Percentiles rank a stretch among this genome's conserved stretches.
Evolutionary conservation across 2,329 filamentous ascomycete genomes (phyloP).

Genomic region (Domatiomyces globalis): DNA sequence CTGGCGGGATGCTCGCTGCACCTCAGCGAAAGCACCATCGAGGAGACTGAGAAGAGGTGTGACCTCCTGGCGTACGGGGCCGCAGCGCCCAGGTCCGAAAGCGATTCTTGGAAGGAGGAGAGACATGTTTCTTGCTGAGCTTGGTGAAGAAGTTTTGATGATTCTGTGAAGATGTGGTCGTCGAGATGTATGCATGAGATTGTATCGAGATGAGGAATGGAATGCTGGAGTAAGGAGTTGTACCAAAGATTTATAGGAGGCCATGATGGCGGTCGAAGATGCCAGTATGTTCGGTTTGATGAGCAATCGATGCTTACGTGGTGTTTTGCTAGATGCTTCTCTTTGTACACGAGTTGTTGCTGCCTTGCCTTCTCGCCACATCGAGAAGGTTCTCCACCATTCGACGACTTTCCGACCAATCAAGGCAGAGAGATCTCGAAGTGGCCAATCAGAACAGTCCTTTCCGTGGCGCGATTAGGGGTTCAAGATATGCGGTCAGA

Average conservation of each 20-base stretch:
- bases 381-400: conserved; percentile 9
- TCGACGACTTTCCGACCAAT: conserved; percentile 8
- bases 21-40: conserved; percentile 24
- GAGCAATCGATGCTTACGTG: conserved; percentile 11
- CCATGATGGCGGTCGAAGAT: conserved; percentile 11
- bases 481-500: neutral
- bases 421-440: neutral
- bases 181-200: conserved; percentile 19
- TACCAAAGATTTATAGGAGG: conserved; percentile 11
- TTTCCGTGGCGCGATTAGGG: neutral
- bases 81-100: conserved; percentile 14
- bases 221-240: neutral
- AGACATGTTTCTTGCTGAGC: conserved; percentile 24
- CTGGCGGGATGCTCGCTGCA: conserved; percentile 12
- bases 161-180: conserved; percentile 10
- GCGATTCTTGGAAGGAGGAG: conserved; percentile 25
- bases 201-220: conserved; percentile 12
- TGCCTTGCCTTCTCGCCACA: neutral
- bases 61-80: conserved; percentile 23
- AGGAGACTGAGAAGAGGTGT: conserved; percentile 33
- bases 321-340: conserved; percentile 13
- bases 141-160: conserved; percentile 9
- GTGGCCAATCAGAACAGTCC: neutral
- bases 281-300: conserved; percentile 6
- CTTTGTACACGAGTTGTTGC: neutral